Evolutionary conservation across 805 yeast genomes (phyloP).

Genomic region (Ogataea saltuana): DNA sequence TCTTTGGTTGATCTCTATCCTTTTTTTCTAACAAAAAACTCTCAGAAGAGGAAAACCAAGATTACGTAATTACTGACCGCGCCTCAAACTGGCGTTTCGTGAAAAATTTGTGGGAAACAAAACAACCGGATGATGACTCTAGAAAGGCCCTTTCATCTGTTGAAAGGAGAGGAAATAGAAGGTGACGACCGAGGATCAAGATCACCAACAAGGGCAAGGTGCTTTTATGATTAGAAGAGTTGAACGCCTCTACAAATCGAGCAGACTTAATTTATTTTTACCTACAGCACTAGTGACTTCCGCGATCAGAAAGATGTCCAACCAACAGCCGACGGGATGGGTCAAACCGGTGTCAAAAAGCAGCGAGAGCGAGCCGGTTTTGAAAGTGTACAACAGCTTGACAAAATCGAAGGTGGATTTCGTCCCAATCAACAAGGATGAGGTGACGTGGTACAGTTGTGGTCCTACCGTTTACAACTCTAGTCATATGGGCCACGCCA

Average conservation of each 20-base stretch:
- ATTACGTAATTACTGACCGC: no score
- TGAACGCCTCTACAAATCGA: neutral
- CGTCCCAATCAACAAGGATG: constrained; percentile 61
- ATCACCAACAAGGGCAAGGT: no score
- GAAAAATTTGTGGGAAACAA: no score
- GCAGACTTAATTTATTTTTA: neutral
- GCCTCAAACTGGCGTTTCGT: no score
- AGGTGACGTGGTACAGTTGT: constrained; percentile 93
- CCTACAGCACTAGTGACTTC: neutral
- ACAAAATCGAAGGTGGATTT: constrained; percentile 81
- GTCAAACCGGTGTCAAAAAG: constrained; percentile 27
- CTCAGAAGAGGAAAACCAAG: neutral
- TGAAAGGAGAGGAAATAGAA: no score
- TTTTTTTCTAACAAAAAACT: no score
- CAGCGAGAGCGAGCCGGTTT: constrained; percentile 35
- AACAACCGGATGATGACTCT: no score
- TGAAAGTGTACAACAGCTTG: constrained; percentile 78
- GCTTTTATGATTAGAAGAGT: constrained; percentile 7
- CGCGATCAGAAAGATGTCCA: constrained; percentile 8
- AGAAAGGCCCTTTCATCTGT: no score
- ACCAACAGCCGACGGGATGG: constrained; percentile 36
- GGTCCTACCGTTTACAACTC: constrained; percentile 98
- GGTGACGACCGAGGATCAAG: no score
- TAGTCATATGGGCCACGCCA: constrained; percentile 97
- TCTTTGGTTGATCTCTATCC: no score